Evolutionary conservation across 1,284 basidiomycete species (phyloP), one percentile per base, ranked within the genome.

Genomic region (Polyporus tsugae): DNA sequence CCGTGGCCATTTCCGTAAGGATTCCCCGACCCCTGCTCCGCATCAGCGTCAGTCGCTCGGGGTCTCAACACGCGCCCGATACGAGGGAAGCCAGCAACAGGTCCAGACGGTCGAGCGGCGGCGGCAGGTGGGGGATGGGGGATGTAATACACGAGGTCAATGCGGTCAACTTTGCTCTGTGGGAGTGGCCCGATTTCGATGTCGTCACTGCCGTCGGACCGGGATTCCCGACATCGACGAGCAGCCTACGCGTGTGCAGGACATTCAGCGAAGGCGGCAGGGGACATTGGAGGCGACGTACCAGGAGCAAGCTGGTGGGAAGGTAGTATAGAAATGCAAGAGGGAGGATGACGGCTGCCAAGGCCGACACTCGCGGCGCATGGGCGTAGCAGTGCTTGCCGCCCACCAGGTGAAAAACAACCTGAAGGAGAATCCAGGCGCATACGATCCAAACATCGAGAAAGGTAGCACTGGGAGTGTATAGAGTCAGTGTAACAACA

Each of bases 81-180:
- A n/a, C 17, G 42, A 11, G 6, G 42, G 29, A 22, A 64, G 49
- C 52, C 33, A 6, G 33, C 75, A 74, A 62, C 77, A 79, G 70
- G 84, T 80, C 72, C 85, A 88, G 78, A 88, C 90, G 25, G 63
- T 80, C 65, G 60, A 62, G 42, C 29, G 7, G 42, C 15, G 22
- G 59, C 11, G 17, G 90, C 90, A 5, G 44, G 62, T 0, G 72
- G 67, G 6, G 91, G 90, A 0, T 91, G 86, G 2, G 91, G 91
- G 53, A 94, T 93, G 78, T 93, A 94, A 67, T 91, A 85, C 42
- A 93, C 91, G 29, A 94, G 83, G 1, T 92, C 92, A 61, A 94
- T 93, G 59, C 83, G 85, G 63, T 93, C 91, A 35, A 93, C 91
- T 5, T 89, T 80, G 11, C 84, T 79, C 70, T 86, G 87, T 0